Base-by-base conservation (phyloP, 1,139 yeast species). In the Magnusiomyces suaveolens region DNA sequence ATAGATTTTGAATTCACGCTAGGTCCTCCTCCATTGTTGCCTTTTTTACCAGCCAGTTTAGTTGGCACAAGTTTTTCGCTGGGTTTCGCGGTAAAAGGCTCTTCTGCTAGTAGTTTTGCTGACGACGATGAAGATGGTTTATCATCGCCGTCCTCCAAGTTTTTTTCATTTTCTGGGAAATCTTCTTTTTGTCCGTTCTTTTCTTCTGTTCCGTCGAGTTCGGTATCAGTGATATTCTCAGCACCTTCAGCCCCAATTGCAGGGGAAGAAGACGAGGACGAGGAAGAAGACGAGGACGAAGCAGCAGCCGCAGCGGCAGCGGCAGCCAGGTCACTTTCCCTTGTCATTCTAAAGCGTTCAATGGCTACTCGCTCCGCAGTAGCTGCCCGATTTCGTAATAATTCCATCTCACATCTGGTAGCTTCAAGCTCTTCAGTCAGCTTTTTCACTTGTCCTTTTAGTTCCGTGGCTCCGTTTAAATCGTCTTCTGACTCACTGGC, bases 321-420 rank as follows among this genome's bases (percentile, higher is more conserved):
- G 8, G 41, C 16, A 3, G 16, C 41, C 16, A 36, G 3, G 18
- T 41, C 44, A 21, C 20, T 21, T 8, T 41, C 44, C 16, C 23
- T 21, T 16, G 10, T 18, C 44, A 41, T 41, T 18, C 44, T 54
- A 16, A 58, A 53, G 29, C 54, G 52, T 43, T 59, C 55, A 36
- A 52, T 46, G 16, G 61, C 61, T 36, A 56, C 50, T 23, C 52
- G 56, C 52, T 63, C 66, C 1, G 65, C 65, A 2, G 60, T 57
- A 43, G 52, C 46, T 1, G 61, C 62, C 2, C 63, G 58, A 18
- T 52, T 36, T 50, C 54, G 53, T 55, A 51, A 62, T 18, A 57
- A 38, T n/a, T 56, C 59, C 29, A 60, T 25, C 25, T 59, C 54
- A 38, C 56, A 48, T 26, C 54, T 55, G 12, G 59, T 52, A 36